Evolutionary conservation across 2,329 filamentous ascomycete genomes (phyloP).

Genomic region (Xylaria arbuscula): DNA sequence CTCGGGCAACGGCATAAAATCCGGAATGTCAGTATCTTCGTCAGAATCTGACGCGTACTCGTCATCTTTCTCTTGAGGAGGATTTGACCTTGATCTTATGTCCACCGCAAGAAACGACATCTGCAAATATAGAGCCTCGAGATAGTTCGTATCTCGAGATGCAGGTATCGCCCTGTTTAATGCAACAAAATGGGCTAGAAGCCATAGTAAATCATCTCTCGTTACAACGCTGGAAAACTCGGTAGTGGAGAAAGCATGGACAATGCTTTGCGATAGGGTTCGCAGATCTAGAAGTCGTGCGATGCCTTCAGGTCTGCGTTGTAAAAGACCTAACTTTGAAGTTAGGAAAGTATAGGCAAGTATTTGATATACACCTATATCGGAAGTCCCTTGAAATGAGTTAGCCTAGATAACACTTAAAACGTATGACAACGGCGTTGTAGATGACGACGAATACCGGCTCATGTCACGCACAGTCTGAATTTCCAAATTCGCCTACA

Average conservation of each 20-base stretch:
- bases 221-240: slow-evolving; percentile 44
- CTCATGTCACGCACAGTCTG: neutral
- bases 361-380: slow-evolving; percentile 42
- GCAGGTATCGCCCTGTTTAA: slow-evolving; percentile 57
- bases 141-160: slow-evolving; percentile 50
- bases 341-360: slow-evolving; percentile 49
- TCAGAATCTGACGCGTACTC: slow-evolving; percentile 58
- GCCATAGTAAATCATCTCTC: slow-evolving; percentile 66
- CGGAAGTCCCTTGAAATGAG: slow-evolving; percentile 25
- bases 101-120: slow-evolving; percentile 63
- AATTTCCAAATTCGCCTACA: neutral
- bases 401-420: slow-evolving; percentile 19
- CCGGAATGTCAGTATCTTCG: slow-evolving; percentile 49
- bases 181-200: slow-evolving; percentile 74
- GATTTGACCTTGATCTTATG: slow-evolving; percentile 57
- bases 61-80: slow-evolving; percentile 44
- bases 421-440: neutral
- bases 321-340: slow-evolving; percentile 54
- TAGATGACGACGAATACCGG: neutral
- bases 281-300: slow-evolving; percentile 54
- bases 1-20: slow-evolving; percentile 54
- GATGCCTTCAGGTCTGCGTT: slow-evolving; percentile 54
- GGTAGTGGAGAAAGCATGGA: slow-evolving; percentile 49
- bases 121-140: slow-evolving; percentile 65
- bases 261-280: slow-evolving; percentile 57